These are phyloP conservation scores for Syncephalastrum sp. DNA, from an alignment of 371 early-diverging fungal species.

Conservation along the genomic window DNA sequence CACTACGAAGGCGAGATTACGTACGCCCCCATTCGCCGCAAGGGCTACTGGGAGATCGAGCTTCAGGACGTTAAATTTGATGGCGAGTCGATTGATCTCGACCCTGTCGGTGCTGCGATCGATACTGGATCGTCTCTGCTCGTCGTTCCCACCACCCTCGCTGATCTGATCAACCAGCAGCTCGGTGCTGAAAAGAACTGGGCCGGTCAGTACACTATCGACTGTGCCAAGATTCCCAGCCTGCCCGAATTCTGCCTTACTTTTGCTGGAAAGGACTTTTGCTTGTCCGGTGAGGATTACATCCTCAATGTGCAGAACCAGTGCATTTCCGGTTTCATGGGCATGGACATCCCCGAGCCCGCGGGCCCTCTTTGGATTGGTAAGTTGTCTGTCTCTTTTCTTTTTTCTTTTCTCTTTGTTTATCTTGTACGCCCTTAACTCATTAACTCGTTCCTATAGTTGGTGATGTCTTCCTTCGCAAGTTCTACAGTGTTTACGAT, in stretches of 20 bases:
- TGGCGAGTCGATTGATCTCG: slow-evolving; percentile 58
- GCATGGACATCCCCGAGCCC: slow-evolving; percentile 76
- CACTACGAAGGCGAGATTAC: slow-evolving; percentile 70
- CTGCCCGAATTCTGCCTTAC: slow-evolving; percentile 75
- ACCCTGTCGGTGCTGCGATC: slow-evolving; percentile 68
- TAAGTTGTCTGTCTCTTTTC: slow-evolving; percentile 14
- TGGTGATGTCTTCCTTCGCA: slow-evolving; percentile 92
- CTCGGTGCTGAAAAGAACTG: slow-evolving; percentile 88
- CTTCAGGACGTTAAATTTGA: slow-evolving; percentile 70
- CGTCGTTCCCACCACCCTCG: slow-evolving; percentile 67
- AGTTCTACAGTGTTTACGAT: slow-evolving; percentile 89
- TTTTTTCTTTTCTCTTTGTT: background rate
- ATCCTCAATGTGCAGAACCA: slow-evolving; percentile 75
- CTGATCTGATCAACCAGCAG: slow-evolving; percentile 78
- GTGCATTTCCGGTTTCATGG: slow-evolving; percentile 94
- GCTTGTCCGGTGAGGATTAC: slow-evolving; percentile 59
- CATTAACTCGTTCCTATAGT: slow-evolving; percentile 29
- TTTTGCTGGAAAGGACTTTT: slow-evolving; percentile 70
- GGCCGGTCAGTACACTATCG: slow-evolving; percentile 82
- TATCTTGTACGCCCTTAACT: background rate
- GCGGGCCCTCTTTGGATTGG: slow-evolving; percentile 51
- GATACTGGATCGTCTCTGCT: slow-evolving; percentile 83
- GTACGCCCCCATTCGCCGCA: slow-evolving; percentile 80
- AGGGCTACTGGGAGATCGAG: slow-evolving; percentile 94
- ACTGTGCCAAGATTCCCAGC: slow-evolving; percentile 61